Percentiles rank a stretch among this genome's conserved stretches.
Evolutionary conservation across 2,329 filamentous ascomycete genomes (phyloP).

Genomic region (Fusarium torulosum): DNA sequence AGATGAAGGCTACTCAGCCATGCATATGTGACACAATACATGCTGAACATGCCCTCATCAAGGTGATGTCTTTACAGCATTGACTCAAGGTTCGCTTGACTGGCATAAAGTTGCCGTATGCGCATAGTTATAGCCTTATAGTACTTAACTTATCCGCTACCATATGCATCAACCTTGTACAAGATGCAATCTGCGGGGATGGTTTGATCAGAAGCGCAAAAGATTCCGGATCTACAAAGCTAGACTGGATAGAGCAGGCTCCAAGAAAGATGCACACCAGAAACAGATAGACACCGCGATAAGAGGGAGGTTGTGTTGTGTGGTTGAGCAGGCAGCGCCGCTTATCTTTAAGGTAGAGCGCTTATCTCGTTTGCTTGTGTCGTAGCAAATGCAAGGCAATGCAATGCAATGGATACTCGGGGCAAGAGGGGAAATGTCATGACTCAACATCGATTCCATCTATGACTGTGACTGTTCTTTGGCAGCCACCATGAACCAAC

Average conservation of each 20-base stretch:
- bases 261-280: constrained; percentile 9
- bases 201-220: constrained; percentile 14
- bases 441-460: constrained; percentile 30
- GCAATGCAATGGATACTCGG: constrained; percentile 8
- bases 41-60: constrained; percentile 14
- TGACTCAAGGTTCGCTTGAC: constrained; percentile 22
- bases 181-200: constrained; percentile 24
- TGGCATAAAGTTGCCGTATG: background rate
- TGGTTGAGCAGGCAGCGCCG: constrained; percentile 20
- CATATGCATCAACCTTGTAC: constrained; percentile 5
- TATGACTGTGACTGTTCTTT: constrained; percentile 29
- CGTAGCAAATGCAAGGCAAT: background rate
- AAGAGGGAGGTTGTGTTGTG: constrained; percentile 13
- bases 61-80: background rate
- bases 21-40: constrained; percentile 1
- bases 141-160: background rate
- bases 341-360: constrained; percentile 25
- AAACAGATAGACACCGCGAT: constrained; percentile 8
- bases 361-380: constrained; percentile 24
- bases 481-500: constrained; percentile 31
- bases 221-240: constrained; percentile 33
- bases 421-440: constrained; percentile 28
- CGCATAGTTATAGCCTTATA: background rate
- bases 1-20: background rate
- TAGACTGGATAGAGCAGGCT: constrained; percentile 34